phyloP scores from a whole-genome alignment of 495 filamentous ascomycete genomes.

The Xylaria acuta region DNA sequence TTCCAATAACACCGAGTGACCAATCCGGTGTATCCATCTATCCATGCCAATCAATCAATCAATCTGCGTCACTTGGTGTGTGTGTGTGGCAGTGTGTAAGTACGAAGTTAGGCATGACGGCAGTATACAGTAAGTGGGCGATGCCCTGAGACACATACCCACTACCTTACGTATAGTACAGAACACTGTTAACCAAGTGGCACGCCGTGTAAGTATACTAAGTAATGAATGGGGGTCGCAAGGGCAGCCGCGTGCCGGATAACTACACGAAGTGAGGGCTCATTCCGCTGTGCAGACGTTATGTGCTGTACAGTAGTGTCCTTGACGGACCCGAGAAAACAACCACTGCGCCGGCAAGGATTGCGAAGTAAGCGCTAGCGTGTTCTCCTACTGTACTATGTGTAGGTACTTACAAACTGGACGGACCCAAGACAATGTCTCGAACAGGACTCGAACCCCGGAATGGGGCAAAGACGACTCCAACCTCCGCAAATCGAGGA shows the following conservation, averaged over 20 bases:
- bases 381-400: no score
- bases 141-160: background rate
- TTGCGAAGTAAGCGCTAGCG: constrained; percentile 5
- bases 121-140: background rate
- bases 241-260: no score
- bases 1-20: background rate
- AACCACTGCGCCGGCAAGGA: constrained; percentile 3
- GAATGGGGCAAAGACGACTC: constrained; percentile 11
- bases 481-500: constrained; percentile 14
- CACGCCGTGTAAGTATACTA: background rate
- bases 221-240: no score
- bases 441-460: constrained; percentile 16
- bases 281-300: background rate
- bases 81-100: no score
- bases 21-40: constrained; percentile 2
- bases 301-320: background rate
- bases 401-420: background rate
- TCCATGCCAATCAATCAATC: background rate
- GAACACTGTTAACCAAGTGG: background rate
- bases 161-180: no score
- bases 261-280: background rate
- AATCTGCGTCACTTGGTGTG: background rate
- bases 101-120: no score
- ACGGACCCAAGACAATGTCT: constrained; percentile 1
- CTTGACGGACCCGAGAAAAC: background rate